A percentile compares a stretch with the other conserved stretches of the same genome.
Conservation (phyloP, 148 eudicot species). For the Amaranthus palmeri region DNA sequence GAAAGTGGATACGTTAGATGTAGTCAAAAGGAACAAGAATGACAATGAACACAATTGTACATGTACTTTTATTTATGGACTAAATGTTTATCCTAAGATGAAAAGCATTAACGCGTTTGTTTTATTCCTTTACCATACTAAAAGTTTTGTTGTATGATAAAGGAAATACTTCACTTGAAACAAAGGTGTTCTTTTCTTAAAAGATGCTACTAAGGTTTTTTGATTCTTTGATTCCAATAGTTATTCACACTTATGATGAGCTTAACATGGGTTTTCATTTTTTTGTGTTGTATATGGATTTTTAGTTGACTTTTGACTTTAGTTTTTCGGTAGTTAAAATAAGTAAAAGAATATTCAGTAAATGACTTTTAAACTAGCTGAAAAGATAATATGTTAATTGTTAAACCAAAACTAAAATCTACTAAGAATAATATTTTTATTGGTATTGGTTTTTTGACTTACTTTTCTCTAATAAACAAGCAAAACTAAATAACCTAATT, state of each 20-base stretch:
- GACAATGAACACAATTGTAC: not conserved
- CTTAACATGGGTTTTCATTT: not conserved
- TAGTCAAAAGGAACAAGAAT: not conserved
- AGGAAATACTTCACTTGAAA: not conserved
- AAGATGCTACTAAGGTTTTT: not conserved
- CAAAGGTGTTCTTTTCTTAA: constrained; percentile 18
- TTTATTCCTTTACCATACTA: not conserved
- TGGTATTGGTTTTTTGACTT: too few species aligned
- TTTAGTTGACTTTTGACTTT: too few species aligned
- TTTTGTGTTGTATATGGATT: too few species aligned
- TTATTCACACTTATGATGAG: not conserved
- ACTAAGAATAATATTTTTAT: too few species aligned
- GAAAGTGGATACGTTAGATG: not conserved
- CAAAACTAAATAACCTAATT: too few species aligned
- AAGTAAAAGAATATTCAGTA: too few species aligned
- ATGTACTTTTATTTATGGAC: not conserved
- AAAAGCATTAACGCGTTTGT: constrained; percentile 13
- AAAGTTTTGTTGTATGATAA: not conserved
- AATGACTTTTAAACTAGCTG: too few species aligned
- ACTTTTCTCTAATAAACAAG: too few species aligned
- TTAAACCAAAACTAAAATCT: too few species aligned
- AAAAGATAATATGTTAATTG: too few species aligned
- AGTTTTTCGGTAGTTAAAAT: too few species aligned
- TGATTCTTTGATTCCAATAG: constrained; percentile 1
- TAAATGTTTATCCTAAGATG: not conserved